Conservation (phyloP, 805 yeast species). For the Hanseniaspora nectarophila region DNA sequence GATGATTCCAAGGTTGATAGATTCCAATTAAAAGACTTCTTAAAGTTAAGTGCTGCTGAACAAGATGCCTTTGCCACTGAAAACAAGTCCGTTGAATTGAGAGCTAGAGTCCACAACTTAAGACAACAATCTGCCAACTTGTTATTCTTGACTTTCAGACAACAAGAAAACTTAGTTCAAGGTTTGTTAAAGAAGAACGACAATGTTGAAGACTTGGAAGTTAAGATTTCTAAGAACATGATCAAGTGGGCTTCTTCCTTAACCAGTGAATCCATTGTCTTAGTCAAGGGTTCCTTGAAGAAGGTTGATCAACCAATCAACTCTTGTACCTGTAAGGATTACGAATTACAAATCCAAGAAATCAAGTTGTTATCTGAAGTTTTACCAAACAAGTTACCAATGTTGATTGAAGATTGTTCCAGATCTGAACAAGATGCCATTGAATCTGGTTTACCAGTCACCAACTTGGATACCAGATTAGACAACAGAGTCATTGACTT, state of each 20-base stretch:
- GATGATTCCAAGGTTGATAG: conserved; percentile 43
- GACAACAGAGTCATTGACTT: conserved; percentile 92
- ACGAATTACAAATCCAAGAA: conserved; percentile 67
- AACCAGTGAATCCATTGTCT: conserved; percentile 79
- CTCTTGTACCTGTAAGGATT: conserved; percentile 82
- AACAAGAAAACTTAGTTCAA: conserved; percentile 72
- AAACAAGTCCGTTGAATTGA: conserved; percentile 67
- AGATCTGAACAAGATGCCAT: conserved; percentile 92
- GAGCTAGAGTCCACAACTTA: conserved; percentile 88
- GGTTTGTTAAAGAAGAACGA: conserved; percentile 56
- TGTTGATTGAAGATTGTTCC: conserved; percentile 90
- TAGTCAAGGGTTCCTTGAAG: conserved; percentile 73
- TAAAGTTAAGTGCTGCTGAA: conserved; percentile 27
- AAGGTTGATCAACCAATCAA: conserved; percentile 80
- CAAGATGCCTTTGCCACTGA: conserved; percentile 33
- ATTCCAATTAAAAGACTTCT: conserved; percentile 38
- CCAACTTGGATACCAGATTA: conserved; percentile 89
- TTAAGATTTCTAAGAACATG: conserved; percentile 78
- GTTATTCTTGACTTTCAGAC: conserved; percentile 83
- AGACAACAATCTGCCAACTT: conserved; percentile 95
- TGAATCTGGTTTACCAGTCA: conserved; percentile 81
- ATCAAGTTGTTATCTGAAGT: conserved; percentile 72
- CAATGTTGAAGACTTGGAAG: conserved; percentile 37
- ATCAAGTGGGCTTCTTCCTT: conserved; percentile 88
- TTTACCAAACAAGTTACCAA: conserved; percentile 74